Conservation (phyloP, 2,329 filamentous ascomycete genomes). For the Xylariaceae sp. region DNA sequence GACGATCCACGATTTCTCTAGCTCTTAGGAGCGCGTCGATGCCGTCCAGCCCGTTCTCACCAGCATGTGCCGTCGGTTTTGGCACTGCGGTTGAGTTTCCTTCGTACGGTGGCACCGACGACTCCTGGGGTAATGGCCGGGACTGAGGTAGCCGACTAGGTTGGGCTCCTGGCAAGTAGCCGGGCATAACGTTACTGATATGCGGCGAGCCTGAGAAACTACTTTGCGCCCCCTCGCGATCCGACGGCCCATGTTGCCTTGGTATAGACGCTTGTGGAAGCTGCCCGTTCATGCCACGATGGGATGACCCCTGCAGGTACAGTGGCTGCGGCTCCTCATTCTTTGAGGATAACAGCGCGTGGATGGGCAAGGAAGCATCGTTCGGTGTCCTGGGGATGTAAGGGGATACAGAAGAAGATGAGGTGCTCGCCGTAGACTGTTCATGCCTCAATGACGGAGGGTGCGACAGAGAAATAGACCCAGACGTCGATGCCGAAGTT, state of each 20-base stretch:
- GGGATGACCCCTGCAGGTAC: constrained; percentile 10
- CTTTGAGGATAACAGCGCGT: constrained; percentile 45
- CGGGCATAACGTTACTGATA: constrained; percentile 17
- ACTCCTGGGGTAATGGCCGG: constrained; percentile 4
- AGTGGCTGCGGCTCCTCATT: constrained; percentile 21
- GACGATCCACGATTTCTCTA: constrained; percentile 52
- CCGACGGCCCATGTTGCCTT: constrained; percentile 16
- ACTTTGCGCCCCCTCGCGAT: constrained; percentile 4
- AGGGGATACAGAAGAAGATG: constrained; percentile 36
- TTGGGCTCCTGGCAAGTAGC: constrained; percentile 9
- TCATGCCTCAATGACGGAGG: constrained; percentile 42
- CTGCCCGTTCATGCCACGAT: constrained; percentile 6
- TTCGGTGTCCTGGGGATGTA: constrained; percentile 40
- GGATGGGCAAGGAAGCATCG: constrained; percentile 49
- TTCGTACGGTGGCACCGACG: constrained; percentile 12
- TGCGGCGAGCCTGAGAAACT: constrained; percentile 10
- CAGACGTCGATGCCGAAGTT: constrained; percentile 20
- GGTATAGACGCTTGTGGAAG: constrained; percentile 18
- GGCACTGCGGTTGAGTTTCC: constrained; percentile 6
- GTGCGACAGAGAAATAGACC: constrained; percentile 26
- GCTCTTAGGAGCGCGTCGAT: constrained; percentile 55
- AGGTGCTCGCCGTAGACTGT: constrained; percentile 31
- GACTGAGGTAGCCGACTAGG: constrained; percentile 9
- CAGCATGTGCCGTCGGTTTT: constrained; percentile 8
- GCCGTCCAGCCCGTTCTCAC: constrained; percentile 43